Evolutionary conservation across 2,329 filamentous ascomycete species (phyloP), one percentile per base, ranked within the genome.

Genomic region (Diaporthe sp.): DNA sequence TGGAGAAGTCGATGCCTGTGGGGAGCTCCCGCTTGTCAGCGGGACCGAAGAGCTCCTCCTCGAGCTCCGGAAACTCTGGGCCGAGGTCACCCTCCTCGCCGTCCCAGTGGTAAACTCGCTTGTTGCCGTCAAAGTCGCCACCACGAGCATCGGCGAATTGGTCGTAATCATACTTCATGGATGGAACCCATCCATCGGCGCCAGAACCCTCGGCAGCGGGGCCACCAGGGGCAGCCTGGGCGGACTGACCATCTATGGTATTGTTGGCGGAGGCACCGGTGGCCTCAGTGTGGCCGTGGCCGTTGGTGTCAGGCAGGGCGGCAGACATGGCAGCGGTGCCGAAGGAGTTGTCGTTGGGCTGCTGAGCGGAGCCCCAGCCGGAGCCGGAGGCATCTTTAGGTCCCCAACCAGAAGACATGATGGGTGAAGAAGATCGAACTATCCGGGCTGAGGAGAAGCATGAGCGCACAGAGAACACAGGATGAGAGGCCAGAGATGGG

Each of bases 1-100:
- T 91, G 34, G 89, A 86, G 79, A 95, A 93, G 28, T 93, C 89
- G 49, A 92, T 86, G 4, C 94, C 94, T 2, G 80, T 72, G 82
- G 85, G 78, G 69, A 88, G 84, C 71, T 85, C 80, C 39, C 89
- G 86, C 61, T 89, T 87, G 8, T 86, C 84, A 0, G 89, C 88
- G 73, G 86, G 82, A 6, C 92, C 92, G 75, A 97, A 99, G 9
- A 99, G 90, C 79, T 93, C 87, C 10, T 89, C 79, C 86, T 98
- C 96, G 0, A 99, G 90, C 65, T 91, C 89, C 0, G 89, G 86
- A 72, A 92, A 89, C 68, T 87, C 87, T 0, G 95, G 95, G 9
- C 93, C 96, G 72, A 99, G 87, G 55, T 98, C 96, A 2, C 96
- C 97, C 79, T 89, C 94, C 3, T 98, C 95, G 15, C 95, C 95